phyloP scores from a whole-genome alignment of 1,284 basidiomycete species.

The Fomitopsis betulina region DNA sequence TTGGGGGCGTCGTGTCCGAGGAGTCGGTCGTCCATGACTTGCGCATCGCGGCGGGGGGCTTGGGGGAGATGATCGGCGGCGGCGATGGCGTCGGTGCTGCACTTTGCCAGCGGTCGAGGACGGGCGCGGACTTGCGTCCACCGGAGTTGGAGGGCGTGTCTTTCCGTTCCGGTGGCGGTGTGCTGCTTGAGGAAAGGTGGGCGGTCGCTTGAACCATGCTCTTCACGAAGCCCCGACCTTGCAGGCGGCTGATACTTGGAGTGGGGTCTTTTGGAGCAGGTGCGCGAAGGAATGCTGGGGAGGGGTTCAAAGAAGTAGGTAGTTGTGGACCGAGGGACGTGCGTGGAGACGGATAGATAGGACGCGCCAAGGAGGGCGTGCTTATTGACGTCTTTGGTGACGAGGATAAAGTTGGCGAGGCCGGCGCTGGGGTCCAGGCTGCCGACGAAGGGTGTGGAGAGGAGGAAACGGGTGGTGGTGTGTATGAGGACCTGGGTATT shows the following conservation, averaged over 20 bases:
- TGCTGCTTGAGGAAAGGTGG: slow-evolving; percentile 34
- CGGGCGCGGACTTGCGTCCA: slow-evolving; percentile 33
- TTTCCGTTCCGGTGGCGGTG: slow-evolving; percentile 18
- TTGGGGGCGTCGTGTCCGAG: slow-evolving; percentile 16
- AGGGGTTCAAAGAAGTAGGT: slow-evolving; percentile 37
- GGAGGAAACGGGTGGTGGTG: slow-evolving; percentile 16
- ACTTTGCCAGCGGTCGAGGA: slow-evolving; percentile 66
- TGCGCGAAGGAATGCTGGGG: slow-evolving; percentile 57
- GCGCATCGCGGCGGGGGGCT: slow-evolving; percentile 36
- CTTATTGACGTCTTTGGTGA: slow-evolving; percentile 33
- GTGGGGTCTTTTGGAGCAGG: slow-evolving; percentile 63
- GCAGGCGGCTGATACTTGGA: slow-evolving; percentile 74
- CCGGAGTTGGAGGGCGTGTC: slow-evolving; percentile 4
- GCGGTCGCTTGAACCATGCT: slow-evolving; percentile 69
- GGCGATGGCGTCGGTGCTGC: slow-evolving; percentile 14
- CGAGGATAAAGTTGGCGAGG: slow-evolving; percentile 28
- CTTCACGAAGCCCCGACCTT: slow-evolving; percentile 79
- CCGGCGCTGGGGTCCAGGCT: slow-evolving; percentile 26
- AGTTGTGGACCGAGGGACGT: slow-evolving; percentile 43
- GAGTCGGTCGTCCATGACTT: slow-evolving; percentile 37
- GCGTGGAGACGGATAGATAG: slow-evolving; percentile 48
- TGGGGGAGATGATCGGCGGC: slow-evolving; percentile 28
- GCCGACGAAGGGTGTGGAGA: slow-evolving; percentile 17
- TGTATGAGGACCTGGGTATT: slow-evolving; percentile 2
- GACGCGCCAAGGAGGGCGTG: slow-evolving; percentile 47